Evolutionary conservation across 441 rosid species (phyloP).

Genomic region (Biscutella laevigata): DNA sequence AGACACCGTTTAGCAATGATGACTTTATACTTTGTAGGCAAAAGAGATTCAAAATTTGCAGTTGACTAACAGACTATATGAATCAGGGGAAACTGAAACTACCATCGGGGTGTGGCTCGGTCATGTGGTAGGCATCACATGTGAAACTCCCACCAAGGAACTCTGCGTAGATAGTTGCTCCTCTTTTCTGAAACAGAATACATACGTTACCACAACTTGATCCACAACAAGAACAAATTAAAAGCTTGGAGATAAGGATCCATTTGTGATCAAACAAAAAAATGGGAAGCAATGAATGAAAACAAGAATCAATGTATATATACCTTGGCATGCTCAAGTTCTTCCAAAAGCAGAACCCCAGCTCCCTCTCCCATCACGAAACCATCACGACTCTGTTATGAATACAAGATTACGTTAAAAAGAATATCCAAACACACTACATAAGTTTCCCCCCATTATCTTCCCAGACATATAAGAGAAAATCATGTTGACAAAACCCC

Average conservation of each 20-base stretch:
- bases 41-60: background rate
- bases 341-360: conserved; percentile 90
- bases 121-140: conserved; percentile 95
- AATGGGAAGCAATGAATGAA: background rate
- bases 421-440: background rate
- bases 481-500: background rate
- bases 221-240: background rate
- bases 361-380: conserved; percentile 99
- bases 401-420: background rate
- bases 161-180: conserved; percentile 86
- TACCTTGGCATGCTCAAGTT: conserved; percentile 96
- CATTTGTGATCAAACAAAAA: background rate
- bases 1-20: background rate
- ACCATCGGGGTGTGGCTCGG: conserved; percentile 97
- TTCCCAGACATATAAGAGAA: background rate
- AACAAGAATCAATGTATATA: conserved; percentile 1
- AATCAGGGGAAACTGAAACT: conserved; percentile 15
- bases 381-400: conserved; percentile 78
- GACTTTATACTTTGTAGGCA: background rate
- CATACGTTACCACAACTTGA: background rate
- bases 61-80: background rate
- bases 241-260: background rate
- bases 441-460: background rate
- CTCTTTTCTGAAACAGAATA: conserved; percentile 58
- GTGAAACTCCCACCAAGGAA: conserved; percentile 95